Base-by-base conservation (phyloP, 495 filamentous ascomycete species). In the Aspergillus affinis region DNA sequence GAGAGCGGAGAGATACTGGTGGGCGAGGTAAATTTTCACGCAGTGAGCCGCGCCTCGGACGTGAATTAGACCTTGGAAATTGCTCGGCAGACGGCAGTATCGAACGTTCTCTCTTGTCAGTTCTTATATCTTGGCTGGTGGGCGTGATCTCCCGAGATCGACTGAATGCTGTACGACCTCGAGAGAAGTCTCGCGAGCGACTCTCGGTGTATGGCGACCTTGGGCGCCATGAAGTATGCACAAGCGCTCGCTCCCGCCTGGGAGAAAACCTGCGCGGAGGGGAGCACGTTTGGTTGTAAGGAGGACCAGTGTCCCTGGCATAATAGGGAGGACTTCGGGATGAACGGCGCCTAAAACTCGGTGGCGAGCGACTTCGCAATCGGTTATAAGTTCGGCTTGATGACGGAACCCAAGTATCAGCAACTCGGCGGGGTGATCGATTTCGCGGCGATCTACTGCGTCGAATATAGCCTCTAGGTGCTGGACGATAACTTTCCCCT, bases 401-500 rank as follows among this genome's bases (percentile, higher is more conserved):
- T 36, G 71, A 65, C n/a, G 79, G 79, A 41, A 78, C 74, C 72
- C 81, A 83, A n/a, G 78, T 78, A 61, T 82, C 80, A 27, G 73
- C 74, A 50, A 72, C 69, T 49, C 70, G 64, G 32, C 80, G 80
- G 58, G 75, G 67, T 41, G 70, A 74, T 19, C 71, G 74, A 63
- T 69, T 73, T 23, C 73, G 72, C 47, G 75, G 76, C 48, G 77
- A 79, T 51, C 75, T 72, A 47, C 72, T 67, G 55, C 74, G 70
- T 57, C 78, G 76, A 45, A 60, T 61, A 52, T 76, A 78, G 10
- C 67, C 71, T 52, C 78, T 74, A 59, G 61, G 59, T 18, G 70
- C 71, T 41, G 81, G 80, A 13, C 81, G 78, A 71, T 84, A 84
- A 55, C 79, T 81, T 63, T 84, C 81, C 23, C 79, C 78, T n/a